A percentile compares a stretch with the other conserved stretches of the same genome.
phyloP scores from a whole-genome alignment of 2,329 filamentous ascomycete genomes.

The Aspergillus neotritici region DNA sequence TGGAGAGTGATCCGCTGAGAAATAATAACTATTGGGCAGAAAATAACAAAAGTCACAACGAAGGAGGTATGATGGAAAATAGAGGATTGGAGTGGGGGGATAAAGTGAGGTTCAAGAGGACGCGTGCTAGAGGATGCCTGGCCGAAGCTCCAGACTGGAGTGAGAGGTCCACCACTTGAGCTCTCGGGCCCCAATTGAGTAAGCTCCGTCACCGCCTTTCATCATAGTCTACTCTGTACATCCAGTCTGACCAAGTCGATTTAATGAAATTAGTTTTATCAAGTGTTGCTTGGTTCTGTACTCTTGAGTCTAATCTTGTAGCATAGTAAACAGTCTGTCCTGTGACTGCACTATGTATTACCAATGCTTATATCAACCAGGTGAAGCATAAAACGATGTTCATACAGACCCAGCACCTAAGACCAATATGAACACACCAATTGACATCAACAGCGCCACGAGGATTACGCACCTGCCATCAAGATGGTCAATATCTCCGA shows the following conservation, averaged over 20 bases:
- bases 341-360: not conserved
- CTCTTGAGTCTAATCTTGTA: not conserved
- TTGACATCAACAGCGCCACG: too few species aligned
- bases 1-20: conserved; percentile 10
- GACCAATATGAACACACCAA: too few species aligned
- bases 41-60: conserved; percentile 3
- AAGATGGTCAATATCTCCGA: conserved; percentile 3
- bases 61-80: conserved; percentile 8
- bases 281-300: not conserved
- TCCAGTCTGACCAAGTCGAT: too few species aligned
- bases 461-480: too few species aligned
- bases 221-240: not conserved
- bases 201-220: conserved; percentile 33
- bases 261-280: not conserved
- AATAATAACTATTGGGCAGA: conserved; percentile 3
- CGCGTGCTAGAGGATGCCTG: conserved; percentile 36
- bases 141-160: conserved; percentile 21
- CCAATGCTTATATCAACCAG: too few species aligned
- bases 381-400: too few species aligned
- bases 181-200: conserved; percentile 23
- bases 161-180: conserved; percentile 8
- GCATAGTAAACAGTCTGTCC: conserved; percentile 1
- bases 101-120: conserved; percentile 19
- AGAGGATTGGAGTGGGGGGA: conserved; percentile 17
- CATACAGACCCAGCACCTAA: too few species aligned